A percentile compares a stretch with the other conserved stretches of the same genome.
Conservation (phyloP, 768 basidiomycete genomes). For the Mycena chlorophos region DNA sequence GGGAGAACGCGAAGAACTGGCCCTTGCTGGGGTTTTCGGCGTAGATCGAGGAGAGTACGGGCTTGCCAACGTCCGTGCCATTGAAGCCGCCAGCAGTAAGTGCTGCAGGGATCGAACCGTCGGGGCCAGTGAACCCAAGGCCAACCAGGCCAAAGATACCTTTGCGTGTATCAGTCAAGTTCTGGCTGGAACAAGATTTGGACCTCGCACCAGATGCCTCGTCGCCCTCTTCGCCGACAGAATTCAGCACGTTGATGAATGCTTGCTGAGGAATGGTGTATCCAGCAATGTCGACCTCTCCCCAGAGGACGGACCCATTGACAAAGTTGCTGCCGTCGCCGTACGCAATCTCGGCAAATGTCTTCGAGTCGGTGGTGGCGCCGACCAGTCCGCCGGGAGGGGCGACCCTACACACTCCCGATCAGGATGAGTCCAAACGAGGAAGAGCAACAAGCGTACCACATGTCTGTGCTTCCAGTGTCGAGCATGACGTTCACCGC, state of each 20-base stretch:
- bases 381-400: neutral
- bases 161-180: neutral
- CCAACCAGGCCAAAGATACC: constrained; percentile 10
- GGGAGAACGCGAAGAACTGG: constrained; percentile 12
- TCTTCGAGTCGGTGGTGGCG: constrained; percentile 23
- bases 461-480: constrained; percentile 15
- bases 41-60: constrained; percentile 12
- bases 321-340: constrained; percentile 2
- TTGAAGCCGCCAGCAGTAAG: constrained; percentile 2
- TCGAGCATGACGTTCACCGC: constrained; percentile 17
- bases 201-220: neutral
- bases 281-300: constrained; percentile 2
- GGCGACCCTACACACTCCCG: constrained; percentile 1
- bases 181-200: neutral
- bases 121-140: constrained; percentile 9
- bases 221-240: neutral
- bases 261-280: constrained; percentile 12
- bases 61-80: constrained; percentile 4
- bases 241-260: constrained; percentile 12
- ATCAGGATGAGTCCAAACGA: neutral
- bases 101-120: neutral
- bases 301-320: constrained; percentile 7
- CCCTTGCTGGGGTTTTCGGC: constrained; percentile 5
- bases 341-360: constrained; percentile 9
- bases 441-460: neutral